Base-by-base conservation (phyloP, 352 stramenopile species). In the Phytophthora capsici region DNA sequence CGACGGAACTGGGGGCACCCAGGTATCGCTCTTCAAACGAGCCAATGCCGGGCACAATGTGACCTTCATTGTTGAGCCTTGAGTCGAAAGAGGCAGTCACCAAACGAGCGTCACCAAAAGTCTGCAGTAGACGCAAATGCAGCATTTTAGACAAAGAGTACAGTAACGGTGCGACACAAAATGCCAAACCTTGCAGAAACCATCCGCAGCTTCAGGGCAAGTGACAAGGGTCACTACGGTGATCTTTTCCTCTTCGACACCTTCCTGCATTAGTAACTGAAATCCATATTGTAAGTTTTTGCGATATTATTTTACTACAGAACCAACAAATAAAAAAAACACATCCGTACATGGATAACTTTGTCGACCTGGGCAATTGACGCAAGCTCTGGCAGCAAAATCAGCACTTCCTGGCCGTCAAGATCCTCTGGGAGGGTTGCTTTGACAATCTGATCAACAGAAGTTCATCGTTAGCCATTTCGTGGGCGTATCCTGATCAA, bases 221-320 rank as follows among this genome's bases (percentile, higher is more conserved):
- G 85, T 95, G 9, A 94, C 82, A 8, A 95, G 75, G 13, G 85
- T 91, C 17, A 94, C 84, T 3, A 95, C 70, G 22, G 86, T 92
- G 40, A 95, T 89, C 56, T 93, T 84, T 38, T 90, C 83, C 44
- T 92, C 75, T 28, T 88, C 71, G 0, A 92, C 87, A 25, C 85
- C 85, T 57, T 89, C 69, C 20, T 93, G 80, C 30, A 78, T 85
- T 38, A 95, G 62, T 25, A 91, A 65, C 84, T 95, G 37, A 25
- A 44, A 6, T 20, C 6, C 19, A 54, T 36, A 40, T 10, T 47
- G 22, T 34, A 34, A 34, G 28, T 34, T 14, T 58, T 53, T 50
- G 34, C 22, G 41, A 45, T 12, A 40, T 6, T 28, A 7, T 28
- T 34, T 14, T 34, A 34, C 28, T 6, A 17, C 10, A 9, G n/a